Evolutionary conservation across 192 early-diverging fungal genomes (phyloP).

Genomic region (Backusella westeae): DNA sequence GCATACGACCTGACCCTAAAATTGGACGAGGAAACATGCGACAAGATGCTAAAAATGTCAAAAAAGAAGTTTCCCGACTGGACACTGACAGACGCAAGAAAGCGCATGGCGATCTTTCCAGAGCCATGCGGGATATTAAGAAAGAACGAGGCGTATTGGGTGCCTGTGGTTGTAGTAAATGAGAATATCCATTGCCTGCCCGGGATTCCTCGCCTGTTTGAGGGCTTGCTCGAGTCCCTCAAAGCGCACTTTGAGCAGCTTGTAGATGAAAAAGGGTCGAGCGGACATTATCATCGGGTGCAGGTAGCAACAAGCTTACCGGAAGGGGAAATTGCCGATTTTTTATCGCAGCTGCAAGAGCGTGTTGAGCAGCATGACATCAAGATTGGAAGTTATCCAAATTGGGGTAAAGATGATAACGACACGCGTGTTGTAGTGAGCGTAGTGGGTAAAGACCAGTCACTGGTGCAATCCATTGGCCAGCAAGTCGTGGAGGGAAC

Average conservation of each 20-base stretch:
- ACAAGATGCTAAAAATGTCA: slow-evolving; percentile 47
- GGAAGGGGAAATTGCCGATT: slow-evolving; percentile 46
- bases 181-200: slow-evolving; percentile 68
- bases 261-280: not conserved
- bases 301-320: slow-evolving; percentile 45
- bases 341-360: slow-evolving; percentile 39
- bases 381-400: slow-evolving; percentile 58
- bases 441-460: slow-evolving; percentile 47
- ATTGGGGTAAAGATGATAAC: slow-evolving; percentile 32
- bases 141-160: slow-evolving; percentile 58
- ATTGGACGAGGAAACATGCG: slow-evolving; percentile 53
- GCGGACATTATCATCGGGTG: slow-evolving; percentile 33
- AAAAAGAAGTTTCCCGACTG: slow-evolving; percentile 6
- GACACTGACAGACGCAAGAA: slow-evolving; percentile 38
- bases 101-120: slow-evolving; percentile 72
- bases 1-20: slow-evolving; percentile 54
- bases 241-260: slow-evolving; percentile 24
- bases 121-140: slow-evolving; percentile 33
- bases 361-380: slow-evolving; percentile 24
- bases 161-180: slow-evolving; percentile 67
- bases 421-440: slow-evolving; percentile 49
- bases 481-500: slow-evolving; percentile 22
- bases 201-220: slow-evolving; percentile 66
- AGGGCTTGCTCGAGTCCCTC: slow-evolving; percentile 34
- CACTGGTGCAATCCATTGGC: slow-evolving; percentile 23